Percentiles rank a stretch among this genome's conserved stretches.
phyloP scores from a whole-genome alignment of 2,329 filamentous ascomycete genomes.

The Chalaropsis ovoidea region DNA sequence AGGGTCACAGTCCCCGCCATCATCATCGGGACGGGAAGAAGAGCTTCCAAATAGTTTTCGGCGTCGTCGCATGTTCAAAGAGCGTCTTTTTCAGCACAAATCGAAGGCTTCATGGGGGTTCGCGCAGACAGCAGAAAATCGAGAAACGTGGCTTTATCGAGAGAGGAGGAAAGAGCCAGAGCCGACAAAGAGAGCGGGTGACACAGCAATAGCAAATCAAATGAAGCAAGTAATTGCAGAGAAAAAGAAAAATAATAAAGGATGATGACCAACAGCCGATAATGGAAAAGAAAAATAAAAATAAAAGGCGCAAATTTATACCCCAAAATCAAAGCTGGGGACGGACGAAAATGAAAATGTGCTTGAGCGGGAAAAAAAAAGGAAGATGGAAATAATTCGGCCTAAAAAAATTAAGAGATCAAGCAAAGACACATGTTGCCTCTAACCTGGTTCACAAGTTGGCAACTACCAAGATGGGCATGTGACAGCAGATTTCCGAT shows the following conservation, averaged over 20 bases:
- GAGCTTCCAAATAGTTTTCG: constrained; percentile 14
- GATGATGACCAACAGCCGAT: not conserved
- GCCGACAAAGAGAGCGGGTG: too few relatives aligned
- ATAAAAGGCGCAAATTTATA: constrained; percentile 3
- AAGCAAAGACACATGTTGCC: not conserved
- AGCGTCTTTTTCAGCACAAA: not conserved
- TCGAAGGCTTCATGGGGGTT: not conserved
- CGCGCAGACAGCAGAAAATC: not conserved
- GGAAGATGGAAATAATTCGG: constrained; percentile 6
- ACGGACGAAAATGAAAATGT: not conserved
- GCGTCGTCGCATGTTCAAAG: constrained; percentile 15
- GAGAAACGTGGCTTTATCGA: not conserved
- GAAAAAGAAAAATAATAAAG: not conserved
- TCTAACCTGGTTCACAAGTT: too few relatives aligned
- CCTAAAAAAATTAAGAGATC: not conserved
- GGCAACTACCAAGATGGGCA: too few relatives aligned
- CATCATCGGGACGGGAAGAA: not conserved
- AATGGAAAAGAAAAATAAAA: not conserved
- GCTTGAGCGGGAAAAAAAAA: not conserved
- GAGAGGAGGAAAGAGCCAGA: not conserved
- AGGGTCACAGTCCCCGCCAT: not conserved
- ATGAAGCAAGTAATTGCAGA: not conserved
- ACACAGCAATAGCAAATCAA: not conserved
- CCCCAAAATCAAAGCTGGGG: not conserved
- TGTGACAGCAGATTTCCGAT: too few relatives aligned